Percentiles rank a stretch among this genome's conserved stretches.
phyloP scores from a whole-genome alignment of 2,329 filamentous ascomycete genomes.

The Paraphoma chrysanthemicola region DNA sequence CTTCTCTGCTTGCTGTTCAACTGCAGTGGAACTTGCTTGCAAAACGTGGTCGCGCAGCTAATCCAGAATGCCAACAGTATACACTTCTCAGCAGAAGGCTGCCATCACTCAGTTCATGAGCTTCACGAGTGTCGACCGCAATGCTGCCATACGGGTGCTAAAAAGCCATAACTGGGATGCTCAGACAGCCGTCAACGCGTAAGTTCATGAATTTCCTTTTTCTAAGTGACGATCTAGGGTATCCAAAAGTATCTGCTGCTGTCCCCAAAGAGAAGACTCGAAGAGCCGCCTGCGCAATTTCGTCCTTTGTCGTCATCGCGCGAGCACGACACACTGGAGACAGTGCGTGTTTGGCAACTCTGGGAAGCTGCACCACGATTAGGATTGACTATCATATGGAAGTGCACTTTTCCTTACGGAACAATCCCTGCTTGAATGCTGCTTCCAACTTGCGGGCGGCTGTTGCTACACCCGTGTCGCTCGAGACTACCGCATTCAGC shows the following conservation, averaged over 20 bases:
- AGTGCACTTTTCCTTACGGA: no score
- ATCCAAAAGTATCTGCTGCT: neutral
- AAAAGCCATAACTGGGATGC: constrained; percentile 56
- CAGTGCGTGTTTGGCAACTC: neutral
- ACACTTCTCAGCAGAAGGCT: constrained; percentile 54
- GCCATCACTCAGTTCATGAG: constrained; percentile 54
- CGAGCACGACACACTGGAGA: neutral
- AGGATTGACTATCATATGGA: no score
- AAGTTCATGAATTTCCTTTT: constrained; percentile 37
- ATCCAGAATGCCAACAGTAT: constrained; percentile 55
- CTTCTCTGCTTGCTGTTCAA: neutral
- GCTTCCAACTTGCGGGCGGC: no score
- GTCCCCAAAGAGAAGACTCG: neutral
- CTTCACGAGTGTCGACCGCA: constrained; percentile 55
- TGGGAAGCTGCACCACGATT: no score
- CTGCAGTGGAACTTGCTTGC: neutral
- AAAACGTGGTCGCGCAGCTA: constrained; percentile 12
- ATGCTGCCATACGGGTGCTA: constrained; percentile 52
- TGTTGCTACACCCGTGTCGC: neutral
- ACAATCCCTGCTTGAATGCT: no score
- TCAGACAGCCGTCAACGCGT: constrained; percentile 55
- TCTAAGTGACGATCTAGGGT: neutral
- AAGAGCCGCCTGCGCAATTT: neutral
- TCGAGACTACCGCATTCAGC: neutral
- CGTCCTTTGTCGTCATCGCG: no score